Conservation (phyloP, 2,329 filamentous ascomycete species). For the Epichloe hybrida region DNA sequence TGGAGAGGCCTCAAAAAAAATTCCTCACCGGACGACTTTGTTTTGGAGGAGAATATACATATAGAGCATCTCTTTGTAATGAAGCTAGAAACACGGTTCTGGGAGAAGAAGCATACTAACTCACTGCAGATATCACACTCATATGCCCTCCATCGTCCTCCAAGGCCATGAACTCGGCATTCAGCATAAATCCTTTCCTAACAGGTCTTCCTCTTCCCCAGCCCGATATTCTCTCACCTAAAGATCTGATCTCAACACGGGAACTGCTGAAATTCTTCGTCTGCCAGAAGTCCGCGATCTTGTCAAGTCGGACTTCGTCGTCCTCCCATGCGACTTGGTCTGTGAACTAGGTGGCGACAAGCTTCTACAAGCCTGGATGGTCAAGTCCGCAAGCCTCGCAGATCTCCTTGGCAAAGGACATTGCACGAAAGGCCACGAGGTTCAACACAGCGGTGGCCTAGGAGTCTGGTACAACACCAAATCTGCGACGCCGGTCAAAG, state of each 20-base stretch:
- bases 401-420: constrained; percentile 39
- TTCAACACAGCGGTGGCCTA: constrained; percentile 57
- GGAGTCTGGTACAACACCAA: constrained; percentile 88
- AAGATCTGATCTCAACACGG: constrained; percentile 66
- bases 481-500: constrained; percentile 58
- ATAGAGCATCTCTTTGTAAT: neutral
- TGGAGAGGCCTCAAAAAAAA: too few relatives aligned
- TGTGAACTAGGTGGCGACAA: constrained; percentile 77
- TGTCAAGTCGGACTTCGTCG: constrained; percentile 74
- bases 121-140: constrained; percentile 41
- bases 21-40: too few relatives aligned
- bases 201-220: constrained; percentile 62
- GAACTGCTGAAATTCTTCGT: constrained; percentile 78
- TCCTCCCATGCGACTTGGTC: constrained; percentile 86
- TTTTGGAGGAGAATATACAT: neutral
- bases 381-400: constrained; percentile 58
- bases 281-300: constrained; percentile 68
- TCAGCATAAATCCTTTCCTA: constrained; percentile 66
- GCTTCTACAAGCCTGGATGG: constrained; percentile 85
- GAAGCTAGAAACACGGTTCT: too few relatives aligned
- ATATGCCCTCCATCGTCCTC: constrained; percentile 52
- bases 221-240: constrained; percentile 64
- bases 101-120: neutral
- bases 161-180: constrained; percentile 51
- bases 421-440: constrained; percentile 23